Evolutionary conservation across 1,284 basidiomycete species (phyloP), one percentile per base, ranked within the genome.

Genomic region (Cutaneotrichosporon cyanovorans): DNA sequence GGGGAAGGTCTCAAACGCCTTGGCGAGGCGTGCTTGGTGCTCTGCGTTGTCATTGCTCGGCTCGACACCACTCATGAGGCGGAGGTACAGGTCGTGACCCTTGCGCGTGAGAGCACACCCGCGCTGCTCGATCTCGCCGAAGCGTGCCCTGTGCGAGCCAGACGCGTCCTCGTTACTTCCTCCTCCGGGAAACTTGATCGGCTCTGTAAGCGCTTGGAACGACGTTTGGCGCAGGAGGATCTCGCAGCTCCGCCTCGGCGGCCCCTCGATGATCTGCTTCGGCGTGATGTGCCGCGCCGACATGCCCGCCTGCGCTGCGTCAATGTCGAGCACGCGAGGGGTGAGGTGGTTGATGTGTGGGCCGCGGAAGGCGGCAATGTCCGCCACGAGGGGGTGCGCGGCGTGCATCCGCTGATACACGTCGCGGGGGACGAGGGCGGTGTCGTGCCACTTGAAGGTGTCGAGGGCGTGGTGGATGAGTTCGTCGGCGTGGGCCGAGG

Each of bases 281-380:
- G 72, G 69, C 22, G 69, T 66, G 41, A 74, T 74, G 1, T 70
- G 63, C 44, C 68, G 59, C 22, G 53, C 55, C 16, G 51, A 54
- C 73, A 74, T 74, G 18, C 58, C 54, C 5, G 44, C 53, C 54
- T 74, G 72, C 15, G 72, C 72, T 18, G 57, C 59, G 49, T 74
- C 73, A 37, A 74, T 73, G 48, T 73, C 71, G 21, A 74, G 50
- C 20, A 72, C 70, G 14, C 72, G 50, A 14, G 72, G 73, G 7
- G 72, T 74, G n/a, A 74, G 59, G 52, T 73, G 73, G 49, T 74
- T 74, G 59, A 74, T 73, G 50, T 74, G 73, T 11, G 72, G 72
- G 16, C 71, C 71, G 30, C 60, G 56, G 60, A 74, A 74, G 14
- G 63, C 65, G 11, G 61, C 68, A 37, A 73, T 71, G 50, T 74